phyloP scores from a whole-genome alignment of 805 yeast species.

The Priceomyces castillae region DNA sequence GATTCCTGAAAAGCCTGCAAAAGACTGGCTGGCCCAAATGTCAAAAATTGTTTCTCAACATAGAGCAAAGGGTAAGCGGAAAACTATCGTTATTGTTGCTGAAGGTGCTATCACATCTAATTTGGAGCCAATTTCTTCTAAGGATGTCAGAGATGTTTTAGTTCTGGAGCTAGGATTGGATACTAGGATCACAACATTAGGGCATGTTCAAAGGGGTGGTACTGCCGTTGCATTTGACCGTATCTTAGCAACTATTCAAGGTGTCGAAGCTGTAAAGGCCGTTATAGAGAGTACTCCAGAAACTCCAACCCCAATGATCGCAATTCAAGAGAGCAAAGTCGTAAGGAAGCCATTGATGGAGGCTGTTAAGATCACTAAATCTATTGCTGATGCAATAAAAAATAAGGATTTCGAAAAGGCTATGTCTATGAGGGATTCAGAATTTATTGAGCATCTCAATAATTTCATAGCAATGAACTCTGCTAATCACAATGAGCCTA shows the following conservation, averaged over 20 bases:
- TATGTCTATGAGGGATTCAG: constrained; percentile 81
- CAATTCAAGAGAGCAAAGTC: constrained; percentile 81
- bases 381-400: constrained; percentile 87
- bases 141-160: constrained; percentile 77
- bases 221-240: constrained; percentile 96
- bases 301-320: constrained; percentile 94
- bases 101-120: constrained; percentile 93
- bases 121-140: constrained; percentile 75
- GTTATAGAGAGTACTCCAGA: constrained; percentile 84
- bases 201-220: constrained; percentile 99
- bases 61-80: constrained; percentile 84
- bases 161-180: constrained; percentile 78
- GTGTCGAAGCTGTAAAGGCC: constrained; percentile 96
- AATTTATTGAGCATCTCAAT: constrained; percentile 74
- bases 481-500: constrained; percentile 60
- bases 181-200: constrained; percentile 91
- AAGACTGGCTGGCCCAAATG: constrained; percentile 80
- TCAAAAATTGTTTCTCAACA: constrained; percentile 72
- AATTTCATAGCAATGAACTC: constrained; percentile 71
- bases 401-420: constrained; percentile 81
- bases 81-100: constrained; percentile 94
- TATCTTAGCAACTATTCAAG: constrained; percentile 88
- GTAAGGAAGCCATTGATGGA: constrained; percentile 83
- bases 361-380: constrained; percentile 81
- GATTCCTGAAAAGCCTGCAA: constrained; percentile 88